A percentile compares a stretch with the other conserved stretches of the same genome.
phyloP scores from a whole-genome alignment of 768 basidiomycete genomes.

The Kockovaella imperatae region DNA sequence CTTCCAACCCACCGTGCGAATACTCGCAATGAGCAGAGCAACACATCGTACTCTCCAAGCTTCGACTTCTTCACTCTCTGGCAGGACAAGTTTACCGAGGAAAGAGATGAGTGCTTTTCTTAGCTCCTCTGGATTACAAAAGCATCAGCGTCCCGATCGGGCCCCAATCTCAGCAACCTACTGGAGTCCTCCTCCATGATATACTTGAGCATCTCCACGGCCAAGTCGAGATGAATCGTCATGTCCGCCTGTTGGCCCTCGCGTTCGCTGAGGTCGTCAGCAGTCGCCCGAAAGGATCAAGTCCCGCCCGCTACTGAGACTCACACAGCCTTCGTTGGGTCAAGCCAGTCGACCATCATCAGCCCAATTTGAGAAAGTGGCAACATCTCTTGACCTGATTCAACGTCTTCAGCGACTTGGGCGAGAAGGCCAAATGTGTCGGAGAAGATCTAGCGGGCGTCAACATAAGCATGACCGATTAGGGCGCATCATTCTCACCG shows the following conservation, averaged over 20 bases:
- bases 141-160: background rate
- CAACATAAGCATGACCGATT: background rate
- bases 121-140: constrained; percentile 52
- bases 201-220: constrained; percentile 53
- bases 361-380: constrained; percentile 62
- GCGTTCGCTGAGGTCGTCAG: constrained; percentile 45
- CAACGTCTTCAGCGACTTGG: constrained; percentile 56
- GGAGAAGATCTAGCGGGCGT: constrained; percentile 57
- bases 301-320: constrained; percentile 8
- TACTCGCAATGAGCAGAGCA: constrained; percentile 53
- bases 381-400: constrained; percentile 63
- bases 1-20: constrained; percentile 44
- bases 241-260: constrained; percentile 45
- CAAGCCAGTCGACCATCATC: constrained; percentile 83
- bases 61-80: constrained; percentile 56
- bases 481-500: constrained; percentile 48
- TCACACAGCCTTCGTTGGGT: constrained; percentile 63
- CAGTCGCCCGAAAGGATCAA: background rate
- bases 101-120: constrained; percentile 60
- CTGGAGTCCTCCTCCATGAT: constrained; percentile 53
- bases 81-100: constrained; percentile 59
- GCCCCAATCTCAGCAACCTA: constrained; percentile 39
- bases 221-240: constrained; percentile 55
- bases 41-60: constrained; percentile 57
- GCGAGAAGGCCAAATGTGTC: constrained; percentile 59